These are phyloP conservation scores for Schwanniomyces pseudopolymorphus DNA, from an alignment of 805 yeast genomes.

Conservation along the genomic window DNA sequence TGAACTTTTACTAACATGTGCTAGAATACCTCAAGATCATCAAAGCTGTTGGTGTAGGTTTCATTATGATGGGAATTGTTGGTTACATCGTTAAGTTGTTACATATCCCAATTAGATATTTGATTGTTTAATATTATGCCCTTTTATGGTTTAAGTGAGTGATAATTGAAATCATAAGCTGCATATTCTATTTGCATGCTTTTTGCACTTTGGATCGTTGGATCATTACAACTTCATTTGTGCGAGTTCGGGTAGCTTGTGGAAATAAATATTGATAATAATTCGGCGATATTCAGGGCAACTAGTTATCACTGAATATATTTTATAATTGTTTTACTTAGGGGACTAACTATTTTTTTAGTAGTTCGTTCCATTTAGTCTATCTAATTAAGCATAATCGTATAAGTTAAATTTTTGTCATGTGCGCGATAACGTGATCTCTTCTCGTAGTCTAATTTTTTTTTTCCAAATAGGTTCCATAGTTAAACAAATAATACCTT, in stretches of 20 bases:
- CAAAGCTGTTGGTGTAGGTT: constrained; percentile 96
- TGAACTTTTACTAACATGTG: constrained; percentile 8
- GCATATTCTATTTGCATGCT: not conserved
- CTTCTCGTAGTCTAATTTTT: not conserved
- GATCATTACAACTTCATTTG: not conserved
- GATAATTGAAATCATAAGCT: not conserved
- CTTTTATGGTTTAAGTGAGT: not conserved
- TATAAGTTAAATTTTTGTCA: not conserved
- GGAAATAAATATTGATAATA: not conserved
- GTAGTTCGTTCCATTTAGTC: not conserved
- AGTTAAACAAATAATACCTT: too few species aligned
- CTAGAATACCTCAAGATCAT: constrained; percentile 81
- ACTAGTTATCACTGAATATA: not conserved
- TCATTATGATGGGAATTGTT: constrained; percentile 95
- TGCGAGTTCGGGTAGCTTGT: not conserved
- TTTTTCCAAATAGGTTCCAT: not conserved
- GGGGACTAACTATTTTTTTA: not conserved
- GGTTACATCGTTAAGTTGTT: constrained; percentile 93
- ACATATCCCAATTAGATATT: constrained; percentile 94
- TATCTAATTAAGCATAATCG: not conserved
- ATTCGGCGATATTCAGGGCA: not conserved
- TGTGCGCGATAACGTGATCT: not conserved
- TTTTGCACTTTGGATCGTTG: not conserved
- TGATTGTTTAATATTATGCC: constrained; percentile 63
- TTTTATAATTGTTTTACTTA: not conserved